phyloP scores from a whole-genome alignment of 768 basidiomycete species.

The Xanthoconium stramineum region DNA sequence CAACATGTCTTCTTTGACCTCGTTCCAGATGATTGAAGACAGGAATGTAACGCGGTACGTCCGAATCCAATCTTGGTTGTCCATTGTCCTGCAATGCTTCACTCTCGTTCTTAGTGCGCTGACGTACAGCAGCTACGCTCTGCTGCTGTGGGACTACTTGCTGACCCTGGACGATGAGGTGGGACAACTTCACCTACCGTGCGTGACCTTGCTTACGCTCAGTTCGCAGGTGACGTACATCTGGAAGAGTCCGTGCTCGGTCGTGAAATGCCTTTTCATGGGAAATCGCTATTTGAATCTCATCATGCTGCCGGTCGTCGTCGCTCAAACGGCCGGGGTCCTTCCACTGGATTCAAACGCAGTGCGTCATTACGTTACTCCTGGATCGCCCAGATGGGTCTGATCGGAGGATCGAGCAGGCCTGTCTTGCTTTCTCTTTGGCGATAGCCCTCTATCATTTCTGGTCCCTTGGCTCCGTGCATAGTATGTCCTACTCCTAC shows the following conservation, averaged over 20 bases:
- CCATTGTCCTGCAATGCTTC: not conserved
- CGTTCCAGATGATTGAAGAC: not conserved
- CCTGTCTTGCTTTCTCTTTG: not conserved
- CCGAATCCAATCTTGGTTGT: not conserved
- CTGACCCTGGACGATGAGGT: constrained; percentile 7
- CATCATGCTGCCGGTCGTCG: not conserved
- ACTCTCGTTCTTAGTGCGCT: not conserved
- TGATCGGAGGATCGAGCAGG: not conserved
- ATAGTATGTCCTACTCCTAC: not conserved
- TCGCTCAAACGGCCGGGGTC: not conserved
- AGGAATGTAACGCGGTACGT: not conserved
- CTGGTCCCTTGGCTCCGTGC: not conserved
- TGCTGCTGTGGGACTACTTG: constrained; percentile 6
- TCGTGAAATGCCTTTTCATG: not conserved
- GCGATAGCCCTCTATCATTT: not conserved
- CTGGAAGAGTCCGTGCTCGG: not conserved
- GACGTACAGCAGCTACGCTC: not conserved
- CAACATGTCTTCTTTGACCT: not conserved
- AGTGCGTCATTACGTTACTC: not conserved
- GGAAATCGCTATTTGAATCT: constrained; percentile 7
- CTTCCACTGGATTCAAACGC: not conserved
- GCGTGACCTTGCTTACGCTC: not conserved
- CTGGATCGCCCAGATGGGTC: not conserved
- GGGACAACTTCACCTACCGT: not conserved
- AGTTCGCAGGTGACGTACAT: not conserved